These are phyloP conservation scores for Olyra latifolia DNA, from an alignment of 176 grass and related monocot species.

Conservation along the genomic window DNA sequence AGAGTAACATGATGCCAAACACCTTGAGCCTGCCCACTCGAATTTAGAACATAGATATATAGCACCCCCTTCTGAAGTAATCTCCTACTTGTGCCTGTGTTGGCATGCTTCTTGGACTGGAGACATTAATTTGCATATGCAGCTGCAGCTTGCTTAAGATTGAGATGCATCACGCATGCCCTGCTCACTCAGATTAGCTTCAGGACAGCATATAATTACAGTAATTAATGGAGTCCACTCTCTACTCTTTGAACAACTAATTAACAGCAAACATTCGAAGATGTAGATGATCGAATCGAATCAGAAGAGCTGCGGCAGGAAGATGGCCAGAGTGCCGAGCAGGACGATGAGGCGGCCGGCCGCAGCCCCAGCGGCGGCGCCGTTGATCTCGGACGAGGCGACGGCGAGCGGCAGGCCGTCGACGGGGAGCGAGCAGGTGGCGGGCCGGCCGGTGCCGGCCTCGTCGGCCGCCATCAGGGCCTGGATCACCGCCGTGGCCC, in stretches of 20 bases:
- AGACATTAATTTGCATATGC: background rate
- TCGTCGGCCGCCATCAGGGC: constrained; percentile 69
- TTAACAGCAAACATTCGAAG: background rate
- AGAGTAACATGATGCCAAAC: background rate
- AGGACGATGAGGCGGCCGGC: background rate
- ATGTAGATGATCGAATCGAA: background rate
- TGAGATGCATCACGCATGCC: background rate
- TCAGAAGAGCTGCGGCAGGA: background rate
- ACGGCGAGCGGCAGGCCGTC: constrained; percentile 64
- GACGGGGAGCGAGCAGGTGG: constrained; percentile 50
- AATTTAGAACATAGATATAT: background rate
- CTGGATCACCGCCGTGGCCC: constrained; percentile 57
- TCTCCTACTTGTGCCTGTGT: background rate
- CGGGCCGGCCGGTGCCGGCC: background rate
- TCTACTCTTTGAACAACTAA: background rate
- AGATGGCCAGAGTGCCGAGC: background rate
- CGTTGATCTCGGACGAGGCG: constrained; percentile 57
- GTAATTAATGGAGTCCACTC: background rate
- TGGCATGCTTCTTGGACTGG: background rate
- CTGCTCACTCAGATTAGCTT: background rate
- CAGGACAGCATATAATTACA: constrained; percentile 20
- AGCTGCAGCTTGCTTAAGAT: background rate
- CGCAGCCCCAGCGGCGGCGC: background rate
- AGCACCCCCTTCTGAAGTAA: background rate
- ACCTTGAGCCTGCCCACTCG: background rate